Percentiles rank a stretch among this genome's conserved stretches.
Evolutionary conservation across 192 early-diverging fungal species (phyloP).

Genomic region (Pilaira anomala): DNA sequence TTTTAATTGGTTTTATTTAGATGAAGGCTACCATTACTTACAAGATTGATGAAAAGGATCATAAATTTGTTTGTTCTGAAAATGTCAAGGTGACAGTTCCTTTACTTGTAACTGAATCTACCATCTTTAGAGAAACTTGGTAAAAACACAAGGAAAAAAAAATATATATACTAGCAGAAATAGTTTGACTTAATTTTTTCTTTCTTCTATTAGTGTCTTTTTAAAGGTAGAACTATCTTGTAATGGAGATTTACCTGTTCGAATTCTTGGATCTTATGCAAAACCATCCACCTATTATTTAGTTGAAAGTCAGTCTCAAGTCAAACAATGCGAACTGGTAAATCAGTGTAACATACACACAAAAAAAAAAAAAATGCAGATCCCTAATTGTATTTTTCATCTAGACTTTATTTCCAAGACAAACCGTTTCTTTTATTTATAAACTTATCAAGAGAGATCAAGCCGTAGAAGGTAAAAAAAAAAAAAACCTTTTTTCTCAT

Average conservation of each 20-base stretch:
- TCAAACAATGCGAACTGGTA: constrained; percentile 40
- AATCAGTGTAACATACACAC: not conserved
- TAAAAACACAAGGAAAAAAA: constrained; percentile 21
- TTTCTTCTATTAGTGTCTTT: constrained; percentile 36
- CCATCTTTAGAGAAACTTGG: constrained; percentile 54
- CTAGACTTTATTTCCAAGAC: constrained; percentile 54
- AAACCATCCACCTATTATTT: constrained; percentile 42
- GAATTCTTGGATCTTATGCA: constrained; percentile 45
- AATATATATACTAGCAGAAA: no score
- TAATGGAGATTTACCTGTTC: constrained; percentile 47
- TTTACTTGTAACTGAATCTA: constrained; percentile 51
- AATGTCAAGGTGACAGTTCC: constrained; percentile 50
- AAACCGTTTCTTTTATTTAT: constrained; percentile 54
- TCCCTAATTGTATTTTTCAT: not conserved
- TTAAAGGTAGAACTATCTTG: constrained; percentile 47
- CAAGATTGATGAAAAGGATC: constrained; percentile 29
- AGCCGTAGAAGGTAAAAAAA: constrained; percentile 32
- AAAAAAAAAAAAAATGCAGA: not conserved
- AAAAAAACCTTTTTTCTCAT: not conserved
- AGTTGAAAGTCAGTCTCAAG: constrained; percentile 32
- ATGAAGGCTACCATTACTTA: constrained; percentile 46
- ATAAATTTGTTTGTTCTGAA: constrained; percentile 45
- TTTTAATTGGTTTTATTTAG: constrained; percentile 22
- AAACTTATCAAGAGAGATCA: constrained; percentile 43
- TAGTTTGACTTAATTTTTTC: not conserved